Evolutionary conservation across 1,284 basidiomycete genomes (phyloP), one percentile per base, ranked within the genome.

Genomic region (Melanopsichium pennsylvanicum): DNA sequence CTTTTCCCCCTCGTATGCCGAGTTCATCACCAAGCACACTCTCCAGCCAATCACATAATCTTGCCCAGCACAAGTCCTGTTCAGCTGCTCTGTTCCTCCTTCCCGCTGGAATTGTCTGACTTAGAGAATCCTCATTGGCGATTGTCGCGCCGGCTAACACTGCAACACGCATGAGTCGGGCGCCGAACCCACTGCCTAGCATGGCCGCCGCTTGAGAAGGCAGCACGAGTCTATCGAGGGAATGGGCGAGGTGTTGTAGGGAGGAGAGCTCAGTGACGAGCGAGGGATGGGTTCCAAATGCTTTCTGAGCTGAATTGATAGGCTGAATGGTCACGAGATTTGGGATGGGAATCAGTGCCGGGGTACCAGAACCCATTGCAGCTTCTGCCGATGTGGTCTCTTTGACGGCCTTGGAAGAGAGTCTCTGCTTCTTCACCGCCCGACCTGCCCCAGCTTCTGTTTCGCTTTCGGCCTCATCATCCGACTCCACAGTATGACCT

Each of bases 181-280:
- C 47, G 12, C 67, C 61, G 18, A 70, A 64, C 2, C 51, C 57
- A 13, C 51, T 48, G 15, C 60, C 67, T 3, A 70, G 42, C 55
- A 70, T 63, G 13, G 66, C 62, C 12, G 70, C 70, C 7, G 68
- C 57, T 43, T 72, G 70, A 8, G 70, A 72, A 2, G 70, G 70
- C 29, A 72, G 40, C 19, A 58, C 52, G 3, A 72, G 62, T 2
- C 60, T 51, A 22, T 69, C 70, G 22, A 72, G n/a, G 36, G 60
- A 61, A 26, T 61, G 59, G 5, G 66, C 70, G 1, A 72, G 62
- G 27, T 69, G 66, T n/a, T 62, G 60, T 22, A 72, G 39, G 16
- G 70, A 69, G 13, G 70, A 69, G 2, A 72, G 50, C 36, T 72
- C 70, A 16, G 70, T 66, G 52, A 72, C 42, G 23, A 72, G 47